phyloP scores from a whole-genome alignment of 179 eudicot genomes.

The Carnegiea gigantea region DNA sequence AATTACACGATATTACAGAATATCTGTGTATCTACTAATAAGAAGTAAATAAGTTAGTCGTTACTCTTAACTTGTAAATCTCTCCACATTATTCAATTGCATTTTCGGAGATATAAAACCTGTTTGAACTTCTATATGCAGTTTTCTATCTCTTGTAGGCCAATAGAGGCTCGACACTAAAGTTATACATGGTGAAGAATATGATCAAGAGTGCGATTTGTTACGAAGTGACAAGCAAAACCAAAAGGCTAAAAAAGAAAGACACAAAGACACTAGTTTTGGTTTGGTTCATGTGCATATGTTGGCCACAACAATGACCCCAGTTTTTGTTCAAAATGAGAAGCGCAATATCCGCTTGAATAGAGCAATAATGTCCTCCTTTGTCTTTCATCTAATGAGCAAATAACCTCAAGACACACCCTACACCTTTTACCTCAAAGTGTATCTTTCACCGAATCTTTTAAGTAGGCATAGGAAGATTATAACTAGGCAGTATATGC shows the following conservation, averaged over 20 bases:
- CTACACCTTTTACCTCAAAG: not conserved
- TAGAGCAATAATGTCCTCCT: slow-evolving; percentile 9
- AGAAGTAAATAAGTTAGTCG: no score
- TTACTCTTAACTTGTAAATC: no score
- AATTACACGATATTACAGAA: no score
- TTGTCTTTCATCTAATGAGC: not conserved
- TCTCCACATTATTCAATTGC: no score
- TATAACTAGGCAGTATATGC: not conserved
- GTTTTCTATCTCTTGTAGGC: not conserved
- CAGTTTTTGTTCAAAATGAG: not conserved
- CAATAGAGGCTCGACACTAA: not conserved
- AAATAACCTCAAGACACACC: not conserved
- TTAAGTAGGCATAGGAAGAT: not conserved
- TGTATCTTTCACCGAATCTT: slow-evolving; percentile 10
- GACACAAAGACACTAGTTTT: slow-evolving; percentile 5
- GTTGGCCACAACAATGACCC: slow-evolving; percentile 6
- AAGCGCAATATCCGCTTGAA: slow-evolving; percentile 3
- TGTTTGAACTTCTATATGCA: no score
- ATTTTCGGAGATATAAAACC: no score
- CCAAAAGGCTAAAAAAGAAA: not conserved
- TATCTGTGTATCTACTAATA: no score
- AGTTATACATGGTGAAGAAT: not conserved
- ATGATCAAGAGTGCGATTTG: not conserved
- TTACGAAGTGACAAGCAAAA: not conserved
- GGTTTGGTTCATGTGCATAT: not conserved